Base-by-base conservation (phyloP, 371 early-diverging fungal genomes). In the Mucor racemosus region DNA sequence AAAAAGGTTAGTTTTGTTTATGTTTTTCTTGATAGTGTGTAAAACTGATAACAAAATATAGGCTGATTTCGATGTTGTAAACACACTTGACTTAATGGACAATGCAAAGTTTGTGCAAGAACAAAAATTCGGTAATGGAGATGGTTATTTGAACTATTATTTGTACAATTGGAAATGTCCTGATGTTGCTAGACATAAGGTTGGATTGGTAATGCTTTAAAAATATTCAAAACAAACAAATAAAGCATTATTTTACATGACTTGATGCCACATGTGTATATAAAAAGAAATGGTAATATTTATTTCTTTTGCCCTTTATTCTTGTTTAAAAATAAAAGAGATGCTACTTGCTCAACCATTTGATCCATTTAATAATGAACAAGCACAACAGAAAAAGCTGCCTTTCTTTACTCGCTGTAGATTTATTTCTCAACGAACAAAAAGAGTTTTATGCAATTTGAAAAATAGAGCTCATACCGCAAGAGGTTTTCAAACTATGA, bases 71-170 rank as follows among this genome's bases (percentile, higher is more conserved):
- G 99, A 99, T 79, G 98, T 98, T 19, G 88, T 96, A 65, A 99
- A 98, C 76, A 93, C 95, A 58, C 80, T 99, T 62, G 89, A 93
- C 65, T 77, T 95, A 71, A 89, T 94, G 91, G 93, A 95, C 62
- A 96, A 96, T 81, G 66, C 76, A 0, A 58, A 77, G 65, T 91
- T 93, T 69, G 79, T 93, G 1, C 85, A 91, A 0, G 91, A 93
- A 26, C 90, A 95, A 59, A 92, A 92, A 76, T 99, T 98, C 76
- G 94, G 93, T 36, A 84, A 87, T 33, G 99, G 99, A 44, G 97
- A 98, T 71, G 99, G 99, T 5, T 80, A 84, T 67, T 82, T 99
- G 64, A 91, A 97, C 78, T 99, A 92, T 74, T 99, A 99, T 74
- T 75, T 98, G 69, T 99, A 94, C 84, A 99, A 99, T 82, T 99